Conservation (phyloP, 306 rosid genomes). For the Luffa aegyptiaca region DNA sequence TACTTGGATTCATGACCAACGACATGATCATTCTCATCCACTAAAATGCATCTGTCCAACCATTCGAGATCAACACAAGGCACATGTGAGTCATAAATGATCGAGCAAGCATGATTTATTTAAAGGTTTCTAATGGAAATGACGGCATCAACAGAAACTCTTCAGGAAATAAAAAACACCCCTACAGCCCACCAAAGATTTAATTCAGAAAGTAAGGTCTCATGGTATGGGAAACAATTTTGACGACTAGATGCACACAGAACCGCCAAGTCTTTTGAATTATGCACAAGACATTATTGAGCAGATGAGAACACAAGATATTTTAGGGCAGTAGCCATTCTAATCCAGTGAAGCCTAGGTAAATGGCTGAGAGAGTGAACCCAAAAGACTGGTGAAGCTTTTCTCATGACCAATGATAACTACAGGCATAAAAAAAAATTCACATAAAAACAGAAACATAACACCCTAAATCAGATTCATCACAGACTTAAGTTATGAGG, state of each 20-base stretch:
- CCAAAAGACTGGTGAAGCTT: not conserved
- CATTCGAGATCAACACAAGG: slow-evolving; percentile 8
- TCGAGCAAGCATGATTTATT: not conserved
- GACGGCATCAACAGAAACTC: not conserved
- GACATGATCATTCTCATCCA: slow-evolving; percentile 85
- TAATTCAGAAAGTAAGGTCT: not conserved
- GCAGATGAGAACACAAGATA: not conserved
- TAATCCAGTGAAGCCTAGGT: not conserved
- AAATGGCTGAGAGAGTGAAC: not conserved
- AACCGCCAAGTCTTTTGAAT: not conserved
- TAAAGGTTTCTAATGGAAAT: not conserved
- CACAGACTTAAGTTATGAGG: not conserved
- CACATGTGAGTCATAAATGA: not conserved
- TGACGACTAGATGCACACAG: not conserved
- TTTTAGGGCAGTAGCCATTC: not conserved
- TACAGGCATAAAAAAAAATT: not conserved
- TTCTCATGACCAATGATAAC: not conserved
- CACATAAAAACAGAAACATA: not conserved
- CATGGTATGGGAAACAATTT: not conserved
- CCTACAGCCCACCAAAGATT: not conserved
- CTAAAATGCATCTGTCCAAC: slow-evolving; percentile 79
- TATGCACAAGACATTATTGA: not conserved
- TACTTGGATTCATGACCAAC: slow-evolving; percentile 95
- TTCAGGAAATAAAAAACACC: not conserved
- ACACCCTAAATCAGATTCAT: too few species aligned